Evolutionary conservation across 106 monocot genomes (phyloP).

Genomic region (Vanilla planifolia): DNA sequence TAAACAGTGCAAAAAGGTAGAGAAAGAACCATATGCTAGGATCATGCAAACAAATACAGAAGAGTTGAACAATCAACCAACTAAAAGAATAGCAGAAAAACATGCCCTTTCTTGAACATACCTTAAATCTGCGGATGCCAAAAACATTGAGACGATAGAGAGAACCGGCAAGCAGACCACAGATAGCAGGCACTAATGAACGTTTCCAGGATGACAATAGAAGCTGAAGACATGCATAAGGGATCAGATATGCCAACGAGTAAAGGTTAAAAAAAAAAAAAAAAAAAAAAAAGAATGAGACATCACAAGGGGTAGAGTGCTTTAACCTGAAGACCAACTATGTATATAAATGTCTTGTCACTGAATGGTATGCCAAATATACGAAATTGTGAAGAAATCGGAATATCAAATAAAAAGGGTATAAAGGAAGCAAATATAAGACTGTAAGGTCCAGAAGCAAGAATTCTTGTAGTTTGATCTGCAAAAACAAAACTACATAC

Average conservation of each 20-base stretch:
- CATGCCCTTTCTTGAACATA: conserved; percentile 14
- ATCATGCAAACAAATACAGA: too few relatives aligned
- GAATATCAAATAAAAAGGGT: conserved; percentile 22
- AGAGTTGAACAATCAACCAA: too few relatives aligned
- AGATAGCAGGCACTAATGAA: conserved; percentile 83
- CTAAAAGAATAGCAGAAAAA: not conserved
- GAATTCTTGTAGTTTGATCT: conserved; percentile 32
- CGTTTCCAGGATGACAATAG: conserved; percentile 75
- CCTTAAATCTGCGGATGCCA: conserved; percentile 76
- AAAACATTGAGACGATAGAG: conserved; percentile 67
- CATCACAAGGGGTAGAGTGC: not conserved
- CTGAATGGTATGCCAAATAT: conserved; percentile 20
- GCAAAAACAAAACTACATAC: too few relatives aligned
- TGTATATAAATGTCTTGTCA: conserved; percentile 30
- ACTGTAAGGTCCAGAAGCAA: conserved; percentile 87
- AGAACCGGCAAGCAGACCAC: conserved; percentile 73
- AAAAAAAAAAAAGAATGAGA: not conserved
- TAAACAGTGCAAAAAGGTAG: too few relatives aligned
- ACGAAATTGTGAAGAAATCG: conserved; percentile 19
- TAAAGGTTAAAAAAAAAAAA: not conserved
- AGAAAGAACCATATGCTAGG: too few relatives aligned
- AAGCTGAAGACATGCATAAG: conserved; percentile 40
- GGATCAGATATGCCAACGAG: not conserved
- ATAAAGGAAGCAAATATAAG: conserved; percentile 85
- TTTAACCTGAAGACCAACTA: conserved; percentile 27